A percentile compares a stretch with the other conserved stretches of the same genome.
phyloP scores from a whole-genome alignment of 306 rosid species.

The Castanea crenata region DNA sequence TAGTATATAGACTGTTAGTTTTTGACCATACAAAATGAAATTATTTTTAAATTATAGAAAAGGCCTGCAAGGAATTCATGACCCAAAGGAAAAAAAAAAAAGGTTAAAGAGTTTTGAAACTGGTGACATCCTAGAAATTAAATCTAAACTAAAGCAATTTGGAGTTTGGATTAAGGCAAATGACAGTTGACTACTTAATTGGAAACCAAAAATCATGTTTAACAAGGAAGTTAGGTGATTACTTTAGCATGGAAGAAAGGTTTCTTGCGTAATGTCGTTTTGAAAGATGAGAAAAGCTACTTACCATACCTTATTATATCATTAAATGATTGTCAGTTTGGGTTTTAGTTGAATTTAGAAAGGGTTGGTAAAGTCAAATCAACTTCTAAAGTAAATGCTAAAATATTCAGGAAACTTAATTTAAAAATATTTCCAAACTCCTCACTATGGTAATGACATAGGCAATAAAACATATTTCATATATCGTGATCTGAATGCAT shows the following conservation, averaged over 20 bases:
- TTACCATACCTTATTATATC: background rate
- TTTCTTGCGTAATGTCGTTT: slow-evolving; percentile 1
- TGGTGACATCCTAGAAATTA: slow-evolving; percentile 10
- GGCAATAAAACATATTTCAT: background rate
- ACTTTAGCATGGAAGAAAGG: background rate
- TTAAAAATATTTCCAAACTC: slow-evolving; percentile 2
- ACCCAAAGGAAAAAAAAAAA: background rate
- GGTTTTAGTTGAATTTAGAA: background rate
- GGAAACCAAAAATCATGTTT: background rate
- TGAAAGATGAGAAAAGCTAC: slow-evolving; percentile 17
- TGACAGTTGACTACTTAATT: background rate
- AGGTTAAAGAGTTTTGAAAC: background rate
- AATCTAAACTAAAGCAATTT: slow-evolving; percentile 6
- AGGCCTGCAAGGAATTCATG: too few relatives aligned
- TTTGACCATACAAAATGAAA: too few relatives aligned
- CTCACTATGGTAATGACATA: slow-evolving; percentile 13
- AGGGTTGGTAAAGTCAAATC: slow-evolving; percentile 30
- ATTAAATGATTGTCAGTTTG: background rate
- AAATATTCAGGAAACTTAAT: slow-evolving; percentile 12
- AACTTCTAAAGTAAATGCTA: slow-evolving; percentile 1
- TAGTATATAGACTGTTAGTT: too few relatives aligned
- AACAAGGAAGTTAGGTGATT: background rate
- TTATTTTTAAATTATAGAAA: too few relatives aligned
- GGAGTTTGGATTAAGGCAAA: background rate
- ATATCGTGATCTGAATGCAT: background rate